Evolutionary conservation across 2,329 filamentous ascomycete species (phyloP).

Genomic region (Fusarium camptoceras): DNA sequence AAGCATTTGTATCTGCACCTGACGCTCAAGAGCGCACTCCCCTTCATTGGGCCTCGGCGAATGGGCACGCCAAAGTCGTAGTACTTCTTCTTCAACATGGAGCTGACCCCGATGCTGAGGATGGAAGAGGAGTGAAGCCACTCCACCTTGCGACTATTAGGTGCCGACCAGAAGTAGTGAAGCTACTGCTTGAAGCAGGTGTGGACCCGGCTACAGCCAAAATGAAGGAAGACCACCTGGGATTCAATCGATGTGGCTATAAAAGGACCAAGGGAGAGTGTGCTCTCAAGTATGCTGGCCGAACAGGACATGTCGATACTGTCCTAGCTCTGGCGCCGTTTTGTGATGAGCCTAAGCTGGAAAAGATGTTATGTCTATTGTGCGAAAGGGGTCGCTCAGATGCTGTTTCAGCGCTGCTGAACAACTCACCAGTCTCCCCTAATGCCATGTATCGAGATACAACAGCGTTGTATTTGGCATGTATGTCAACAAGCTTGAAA

Average conservation of each 20-base stretch:
- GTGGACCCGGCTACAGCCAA: constrained; percentile 31
- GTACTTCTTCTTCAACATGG: constrained; percentile 25
- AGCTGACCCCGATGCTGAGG: constrained; percentile 19
- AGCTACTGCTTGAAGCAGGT: constrained; percentile 19
- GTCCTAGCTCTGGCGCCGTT: constrained; percentile 33
- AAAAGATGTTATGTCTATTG: constrained; percentile 38
- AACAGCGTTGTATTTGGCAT: constrained; percentile 32
- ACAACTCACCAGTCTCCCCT: constrained; percentile 25
- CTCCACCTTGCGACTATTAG: constrained; percentile 36
- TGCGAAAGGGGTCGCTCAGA: constrained; percentile 15
- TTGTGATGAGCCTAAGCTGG: constrained; percentile 24
- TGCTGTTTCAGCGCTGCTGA: constrained; percentile 22
- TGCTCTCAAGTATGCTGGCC: constrained; percentile 31
- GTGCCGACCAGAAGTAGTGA: constrained; percentile 12
- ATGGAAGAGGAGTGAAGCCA: constrained; percentile 30
- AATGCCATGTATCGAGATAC: constrained; percentile 19
- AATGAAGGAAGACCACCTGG: constrained; percentile 10
- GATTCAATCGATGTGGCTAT: background rate
- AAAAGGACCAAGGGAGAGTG: constrained; percentile 18
- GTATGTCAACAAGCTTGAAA: constrained; percentile 4
- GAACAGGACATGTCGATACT: constrained; percentile 30
- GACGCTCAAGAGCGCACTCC: constrained; percentile 35
- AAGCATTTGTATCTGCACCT: background rate
- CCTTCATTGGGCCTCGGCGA: constrained; percentile 39
- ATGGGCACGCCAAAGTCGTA: constrained; percentile 31